Conservation (phyloP, 768 basidiomycete genomes). For the Auricularia heimuer region DNA sequence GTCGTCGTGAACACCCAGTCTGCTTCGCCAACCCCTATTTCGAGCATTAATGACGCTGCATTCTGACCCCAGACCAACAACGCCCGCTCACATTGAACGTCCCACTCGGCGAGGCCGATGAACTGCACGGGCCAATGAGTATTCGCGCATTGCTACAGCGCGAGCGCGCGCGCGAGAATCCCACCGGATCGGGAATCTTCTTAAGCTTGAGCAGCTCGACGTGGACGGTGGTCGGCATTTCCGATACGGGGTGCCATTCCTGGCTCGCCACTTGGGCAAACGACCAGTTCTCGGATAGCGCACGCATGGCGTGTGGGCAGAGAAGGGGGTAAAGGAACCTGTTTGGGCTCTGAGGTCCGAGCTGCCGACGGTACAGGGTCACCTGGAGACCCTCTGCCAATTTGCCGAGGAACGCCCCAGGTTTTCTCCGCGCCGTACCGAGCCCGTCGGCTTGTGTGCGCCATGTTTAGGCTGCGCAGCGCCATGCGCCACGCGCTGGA, state of each 20-base stretch:
- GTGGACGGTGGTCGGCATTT: conserved; percentile 80
- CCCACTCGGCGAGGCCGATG: conserved; percentile 74
- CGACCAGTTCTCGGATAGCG: conserved; percentile 42
- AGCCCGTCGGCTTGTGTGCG: neutral
- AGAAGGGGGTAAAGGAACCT: too few relatives aligned
- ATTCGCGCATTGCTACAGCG: neutral
- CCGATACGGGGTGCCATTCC: conserved; percentile 56
- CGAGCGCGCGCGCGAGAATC: conserved; percentile 16
- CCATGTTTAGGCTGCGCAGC: neutral
- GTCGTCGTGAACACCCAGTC: conserved; percentile 74
- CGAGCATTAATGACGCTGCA: neutral
- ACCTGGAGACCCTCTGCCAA: neutral
- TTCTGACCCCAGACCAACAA: conserved; percentile 12
- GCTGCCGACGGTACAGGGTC: neutral
- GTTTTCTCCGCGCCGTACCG: neutral
- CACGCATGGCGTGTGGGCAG: conserved; percentile 9
- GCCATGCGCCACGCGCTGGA: too few relatives aligned
- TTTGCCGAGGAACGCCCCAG: neutral
- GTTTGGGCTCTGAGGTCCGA: too few relatives aligned
- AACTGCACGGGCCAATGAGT: conserved; percentile 36
- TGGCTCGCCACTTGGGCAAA: conserved; percentile 61
- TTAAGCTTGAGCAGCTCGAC: conserved; percentile 67
- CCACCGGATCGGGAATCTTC: conserved; percentile 75
- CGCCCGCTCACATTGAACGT: conserved; percentile 62
- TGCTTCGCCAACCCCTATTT: conserved; percentile 76